A percentile compares a stretch with the other conserved stretches of the same genome.
phyloP scores from a whole-genome alignment of 1,284 basidiomycete species.

The Austroboletus niveus region DNA sequence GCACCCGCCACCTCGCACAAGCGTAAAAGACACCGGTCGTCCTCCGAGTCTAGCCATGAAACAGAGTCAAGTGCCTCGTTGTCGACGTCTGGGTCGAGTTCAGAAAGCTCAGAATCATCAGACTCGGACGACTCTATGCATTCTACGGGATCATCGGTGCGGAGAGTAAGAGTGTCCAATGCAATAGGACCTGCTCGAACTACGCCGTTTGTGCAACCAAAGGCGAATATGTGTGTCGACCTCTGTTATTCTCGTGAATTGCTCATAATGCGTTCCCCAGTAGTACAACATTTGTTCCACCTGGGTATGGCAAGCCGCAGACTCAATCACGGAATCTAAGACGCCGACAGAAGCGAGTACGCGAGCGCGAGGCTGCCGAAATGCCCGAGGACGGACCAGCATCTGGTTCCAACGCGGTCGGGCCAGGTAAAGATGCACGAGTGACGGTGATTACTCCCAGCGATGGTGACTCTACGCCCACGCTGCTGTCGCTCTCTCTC shows the following conservation, averaged over 20 bases:
- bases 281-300: slow-evolving; percentile 43
- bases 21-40: slow-evolving; percentile 26
- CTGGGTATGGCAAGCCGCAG: slow-evolving; percentile 62
- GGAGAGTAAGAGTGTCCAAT: neutral
- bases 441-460: slow-evolving; percentile 15
- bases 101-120: slow-evolving; percentile 12
- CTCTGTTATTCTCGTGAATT: neutral
- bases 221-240: slow-evolving; percentile 10
- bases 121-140: slow-evolving; percentile 8
- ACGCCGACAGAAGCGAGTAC: slow-evolving; percentile 49
- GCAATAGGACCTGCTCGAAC: neutral
- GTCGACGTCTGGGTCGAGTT: neutral
- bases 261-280: neutral
- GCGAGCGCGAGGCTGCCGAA: slow-evolving; percentile 27
- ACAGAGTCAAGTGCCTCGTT: slow-evolving; percentile 1
- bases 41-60: slow-evolving; percentile 10
- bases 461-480: neutral
- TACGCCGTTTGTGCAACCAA: neutral
- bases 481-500: slow-evolving; percentile 42
- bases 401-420: slow-evolving; percentile 37
- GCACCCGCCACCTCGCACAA: slow-evolving; percentile 10
- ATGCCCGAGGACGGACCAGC: slow-evolving; percentile 6
- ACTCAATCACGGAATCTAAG: slow-evolving; percentile 68
- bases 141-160: neutral
- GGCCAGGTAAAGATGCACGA: neutral